Conservation (phyloP, 805 yeast species). For the Hanseniaspora taiwanica region DNA sequence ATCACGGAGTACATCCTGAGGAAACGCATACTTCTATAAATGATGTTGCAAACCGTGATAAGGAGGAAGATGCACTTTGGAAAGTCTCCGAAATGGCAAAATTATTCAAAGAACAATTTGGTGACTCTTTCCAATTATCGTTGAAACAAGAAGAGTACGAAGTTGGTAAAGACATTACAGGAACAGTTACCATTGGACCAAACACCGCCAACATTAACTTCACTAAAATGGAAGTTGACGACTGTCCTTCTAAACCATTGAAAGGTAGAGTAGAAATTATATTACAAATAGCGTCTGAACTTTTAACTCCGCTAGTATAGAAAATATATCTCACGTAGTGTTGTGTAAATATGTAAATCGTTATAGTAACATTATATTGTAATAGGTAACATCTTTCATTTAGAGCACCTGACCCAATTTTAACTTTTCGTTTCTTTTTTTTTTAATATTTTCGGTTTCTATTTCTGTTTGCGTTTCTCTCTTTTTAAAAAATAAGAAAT, state of each 20-base stretch:
- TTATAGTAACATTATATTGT: no score
- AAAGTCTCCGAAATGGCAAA: slow-evolving; percentile 43
- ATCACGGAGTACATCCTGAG: no score
- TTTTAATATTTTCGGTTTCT: no score
- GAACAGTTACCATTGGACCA: slow-evolving; percentile 66
- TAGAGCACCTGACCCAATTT: no score
- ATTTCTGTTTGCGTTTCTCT: no score
- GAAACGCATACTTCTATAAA: no score
- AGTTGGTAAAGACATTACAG: slow-evolving; percentile 22
- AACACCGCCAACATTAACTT: slow-evolving; percentile 60
- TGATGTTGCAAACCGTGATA: no score
- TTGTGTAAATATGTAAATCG: no score
- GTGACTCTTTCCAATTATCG: slow-evolving; percentile 43
- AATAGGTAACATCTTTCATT: no score
- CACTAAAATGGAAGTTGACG: slow-evolving; percentile 44
- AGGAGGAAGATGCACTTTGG: slow-evolving; percentile 10
- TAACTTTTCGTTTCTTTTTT: background rate
- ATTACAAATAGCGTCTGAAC: slow-evolving; percentile 57
- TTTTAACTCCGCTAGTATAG: slow-evolving; percentile 75
- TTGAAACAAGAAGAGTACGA: slow-evolving; percentile 11
- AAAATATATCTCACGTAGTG: no score
- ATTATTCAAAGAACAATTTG: slow-evolving; percentile 75
- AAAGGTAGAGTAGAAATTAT: slow-evolving; percentile 75
- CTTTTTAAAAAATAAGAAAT: no score
- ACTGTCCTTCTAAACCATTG: slow-evolving; percentile 61